phyloP scores from a whole-genome alignment of 1,139 yeast genomes.

The Blastobotrys buckinghamii region DNA sequence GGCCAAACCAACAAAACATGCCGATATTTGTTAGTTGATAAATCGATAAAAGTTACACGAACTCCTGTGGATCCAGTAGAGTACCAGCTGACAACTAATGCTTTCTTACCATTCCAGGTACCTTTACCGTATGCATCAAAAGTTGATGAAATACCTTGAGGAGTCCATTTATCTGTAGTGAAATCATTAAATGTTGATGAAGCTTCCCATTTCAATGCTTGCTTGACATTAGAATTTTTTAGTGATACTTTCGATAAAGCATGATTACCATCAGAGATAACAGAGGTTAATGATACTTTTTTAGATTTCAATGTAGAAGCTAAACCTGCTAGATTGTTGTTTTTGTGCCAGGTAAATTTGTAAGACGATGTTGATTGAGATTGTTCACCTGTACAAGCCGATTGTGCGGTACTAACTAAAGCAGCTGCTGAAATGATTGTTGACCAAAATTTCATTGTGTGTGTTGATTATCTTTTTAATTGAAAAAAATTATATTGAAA shows the following conservation, averaged over 20 bases:
- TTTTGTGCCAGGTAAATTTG: background rate
- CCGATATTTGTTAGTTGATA: conserved; percentile 10
- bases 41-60: conserved; percentile 11
- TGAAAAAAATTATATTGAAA: no score
- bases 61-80: conserved; percentile 2
- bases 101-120: conserved; percentile 12
- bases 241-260: conserved; percentile 1
- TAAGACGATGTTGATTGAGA: background rate
- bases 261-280: conserved; percentile 12
- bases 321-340: background rate
- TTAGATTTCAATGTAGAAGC: conserved; percentile 7
- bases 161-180: conserved; percentile 10
- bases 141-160: conserved; percentile 13
- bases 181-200: conserved; percentile 8
- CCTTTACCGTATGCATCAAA: conserved; percentile 12
- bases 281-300: conserved; percentile 11
- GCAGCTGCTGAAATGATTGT: no score
- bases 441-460: no score
- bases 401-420: no score
- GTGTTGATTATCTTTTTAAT: no score
- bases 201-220: conserved; percentile 10
- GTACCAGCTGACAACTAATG: conserved; percentile 11
- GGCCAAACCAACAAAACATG: conserved; percentile 12
- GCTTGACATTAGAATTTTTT: conserved; percentile 3
- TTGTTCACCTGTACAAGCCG: conserved; percentile 7